Base-by-base conservation (phyloP, 192 early-diverging fungal species). In the Podila verticillata region DNA sequence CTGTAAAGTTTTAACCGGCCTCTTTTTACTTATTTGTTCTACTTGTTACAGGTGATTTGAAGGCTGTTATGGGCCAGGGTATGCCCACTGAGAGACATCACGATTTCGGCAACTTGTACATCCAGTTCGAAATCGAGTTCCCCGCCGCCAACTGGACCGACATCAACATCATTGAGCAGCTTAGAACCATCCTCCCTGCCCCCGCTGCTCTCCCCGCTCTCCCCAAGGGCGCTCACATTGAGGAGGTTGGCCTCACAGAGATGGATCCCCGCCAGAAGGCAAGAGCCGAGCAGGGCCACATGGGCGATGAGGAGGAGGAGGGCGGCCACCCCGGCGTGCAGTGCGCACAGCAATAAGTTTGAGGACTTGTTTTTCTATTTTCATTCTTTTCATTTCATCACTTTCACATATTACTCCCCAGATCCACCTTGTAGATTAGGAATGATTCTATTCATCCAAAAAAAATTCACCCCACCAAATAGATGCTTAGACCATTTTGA, bases 101-200 rank as follows among this genome's bases (percentile, higher is more conserved):
- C 83, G 89, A 96, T 86, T 89, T 91, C 67, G 98, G 98, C 60
- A 96, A 95, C 85, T 84, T 99, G 29, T 98, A 94, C 79, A 82
- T 98, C 83, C 93, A 93, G 74, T 99, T 99, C 74, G 92, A 93
- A 57, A 88, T 99, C 68, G 89, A 90, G 56, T 99, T 99, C 94
- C 98, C 98, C 15, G 22, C 74, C 44, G 57, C 88, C 61, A 93
- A 96, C 90, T 97, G 94, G 93, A 87, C 92, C 44, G 75, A 87
- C 22, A 83, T 89, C 59, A 88, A 90, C 59, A 86, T 88, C 51
- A 88, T 97, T 72, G 88, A 88, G 64, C 79, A 88, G 72, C 91
- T 99, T 44, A 94, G 96, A 70, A 74, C 68, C 6, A 91, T 96
- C 67, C 87, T 99, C 63, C 98, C 98, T 3, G 68, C 93, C 47